Evolutionary conservation across 306 rosid species (phyloP), one percentile per base, ranked within the genome.

Genomic region (Lotus japonicus): DNA sequence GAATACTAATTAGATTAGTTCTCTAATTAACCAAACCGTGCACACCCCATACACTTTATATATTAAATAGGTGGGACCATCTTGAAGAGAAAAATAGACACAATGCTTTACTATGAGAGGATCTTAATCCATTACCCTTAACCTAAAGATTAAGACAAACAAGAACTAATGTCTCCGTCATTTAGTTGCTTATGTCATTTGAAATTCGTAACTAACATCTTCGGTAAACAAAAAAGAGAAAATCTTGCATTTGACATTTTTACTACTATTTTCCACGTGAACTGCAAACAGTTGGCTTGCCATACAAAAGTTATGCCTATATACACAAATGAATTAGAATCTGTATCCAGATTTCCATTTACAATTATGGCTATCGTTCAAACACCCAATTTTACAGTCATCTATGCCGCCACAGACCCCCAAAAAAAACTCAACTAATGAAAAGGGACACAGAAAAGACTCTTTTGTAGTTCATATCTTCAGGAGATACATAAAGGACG

Each of bases 301-400:
- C 43, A 12, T 41, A 28, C 50, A 31, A 36, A 56, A 18, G 13
- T n/a, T 36, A 9, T 13, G 50, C 71, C 54, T 55, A 68, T 64
- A 51, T 77, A 65, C 80, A 77, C 65, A 58, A 58, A 16, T 73
- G 85, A 81, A 77, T 64, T 38, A 49, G 62, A 53, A 49, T 45
- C 23, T 53, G 60, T 19, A 63, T 52, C 31, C 63, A 68, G 43
- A 71, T 39, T 56, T 56, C 66, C 77, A 73, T 73, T 73, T 73
- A 82, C 86, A 77, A 53, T 62, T 50, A 50, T 58, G 31, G 36
- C 31, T 18, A 36, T 43, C 58, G 48, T 61, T 43, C 19, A 35
- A 65, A 52, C 59, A 43, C 58, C 65, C 77, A 73, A 44, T 17
- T 60, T 63, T 49, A 57, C 16, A 76, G 48, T 31, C 61, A 41